A percentile compares a stretch with the other conserved stretches of the same genome.
These are phyloP conservation scores for Leccinum fibrillosum DNA, from an alignment of 768 basidiomycete species.

Conservation along the genomic window DNA sequence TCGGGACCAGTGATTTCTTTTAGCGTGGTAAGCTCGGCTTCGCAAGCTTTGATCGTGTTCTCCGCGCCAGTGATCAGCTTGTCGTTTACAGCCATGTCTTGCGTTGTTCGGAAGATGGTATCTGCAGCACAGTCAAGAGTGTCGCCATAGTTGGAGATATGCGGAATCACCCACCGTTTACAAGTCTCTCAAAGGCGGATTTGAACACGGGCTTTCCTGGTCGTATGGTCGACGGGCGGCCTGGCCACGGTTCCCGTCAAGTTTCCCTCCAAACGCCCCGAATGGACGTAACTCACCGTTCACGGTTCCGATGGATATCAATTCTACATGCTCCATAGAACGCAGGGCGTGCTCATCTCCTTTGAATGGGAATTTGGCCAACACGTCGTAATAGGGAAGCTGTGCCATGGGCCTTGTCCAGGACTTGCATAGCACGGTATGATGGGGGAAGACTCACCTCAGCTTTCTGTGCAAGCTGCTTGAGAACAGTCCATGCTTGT, in stretches of 20 bases:
- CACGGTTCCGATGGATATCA: conserved; percentile 75
- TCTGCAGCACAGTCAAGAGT: conserved; percentile 41
- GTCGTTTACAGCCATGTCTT: conserved; percentile 80
- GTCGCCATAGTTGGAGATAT: neutral
- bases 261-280: neutral
- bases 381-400: conserved; percentile 79
- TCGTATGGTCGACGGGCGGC: conserved; percentile 77
- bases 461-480: conserved; percentile 59
- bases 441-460: conserved; percentile 46
- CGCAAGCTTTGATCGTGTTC: conserved; percentile 62
- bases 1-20: conserved; percentile 58
- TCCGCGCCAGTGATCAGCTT: conserved; percentile 60
- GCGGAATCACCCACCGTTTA: conserved; percentile 51
- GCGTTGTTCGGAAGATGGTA: conserved; percentile 71
- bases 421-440: conserved; percentile 21
- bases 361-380: conserved; percentile 87
- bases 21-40: conserved; percentile 70
- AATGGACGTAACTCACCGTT: conserved; percentile 49
- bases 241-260: conserved; percentile 34
- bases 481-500: conserved; percentile 85
- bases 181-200: conserved; percentile 80
- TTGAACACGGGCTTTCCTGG: conserved; percentile 91
- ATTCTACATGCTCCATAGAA: conserved; percentile 83
- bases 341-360: conserved; percentile 81
- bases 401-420: conserved; percentile 23